phyloP scores from a whole-genome alignment of 148 eudicot genomes.

The Amaranthus cruentus region DNA sequence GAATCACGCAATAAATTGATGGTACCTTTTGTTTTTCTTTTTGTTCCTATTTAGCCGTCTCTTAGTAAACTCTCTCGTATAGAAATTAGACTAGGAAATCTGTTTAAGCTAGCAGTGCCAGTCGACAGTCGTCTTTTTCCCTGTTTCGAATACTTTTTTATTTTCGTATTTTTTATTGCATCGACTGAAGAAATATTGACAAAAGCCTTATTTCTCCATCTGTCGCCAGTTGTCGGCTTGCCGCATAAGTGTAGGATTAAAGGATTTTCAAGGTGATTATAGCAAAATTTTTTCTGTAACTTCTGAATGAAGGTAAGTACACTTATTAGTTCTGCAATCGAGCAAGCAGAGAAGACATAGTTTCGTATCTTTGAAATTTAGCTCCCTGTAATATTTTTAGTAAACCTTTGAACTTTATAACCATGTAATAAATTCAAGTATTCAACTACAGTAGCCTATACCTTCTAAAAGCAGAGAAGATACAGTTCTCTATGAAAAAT shows the following conservation, averaged over 20 bases:
- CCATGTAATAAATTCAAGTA: not conserved
- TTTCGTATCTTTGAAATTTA: not conserved
- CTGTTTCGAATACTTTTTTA: not conserved
- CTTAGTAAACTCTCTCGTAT: not conserved
- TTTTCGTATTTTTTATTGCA: not conserved
- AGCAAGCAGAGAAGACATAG: not conserved
- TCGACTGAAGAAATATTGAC: not conserved
- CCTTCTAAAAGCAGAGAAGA: not conserved
- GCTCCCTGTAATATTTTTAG: not conserved
- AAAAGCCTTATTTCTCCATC: not conserved
- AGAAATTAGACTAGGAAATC: not conserved
- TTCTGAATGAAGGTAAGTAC: conserved; percentile 16
- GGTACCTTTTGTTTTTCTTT: not conserved
- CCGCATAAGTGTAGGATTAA: conserved; percentile 6
- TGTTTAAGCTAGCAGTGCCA: not conserved
- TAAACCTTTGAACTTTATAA: no score
- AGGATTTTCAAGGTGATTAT: not conserved
- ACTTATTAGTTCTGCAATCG: not conserved
- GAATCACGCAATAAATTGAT: conserved; percentile 23
- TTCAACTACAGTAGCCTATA: not conserved
- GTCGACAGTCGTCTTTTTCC: not conserved
- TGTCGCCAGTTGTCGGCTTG: not conserved
- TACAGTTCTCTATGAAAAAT: not conserved
- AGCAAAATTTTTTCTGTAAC: not conserved
- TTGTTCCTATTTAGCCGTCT: not conserved